Percentiles rank a stretch among this genome's conserved stretches.
These are phyloP conservation scores for Picea engelmannii DNA, from an alignment of 83 land plant genomes.

Conservation along the genomic window DNA sequence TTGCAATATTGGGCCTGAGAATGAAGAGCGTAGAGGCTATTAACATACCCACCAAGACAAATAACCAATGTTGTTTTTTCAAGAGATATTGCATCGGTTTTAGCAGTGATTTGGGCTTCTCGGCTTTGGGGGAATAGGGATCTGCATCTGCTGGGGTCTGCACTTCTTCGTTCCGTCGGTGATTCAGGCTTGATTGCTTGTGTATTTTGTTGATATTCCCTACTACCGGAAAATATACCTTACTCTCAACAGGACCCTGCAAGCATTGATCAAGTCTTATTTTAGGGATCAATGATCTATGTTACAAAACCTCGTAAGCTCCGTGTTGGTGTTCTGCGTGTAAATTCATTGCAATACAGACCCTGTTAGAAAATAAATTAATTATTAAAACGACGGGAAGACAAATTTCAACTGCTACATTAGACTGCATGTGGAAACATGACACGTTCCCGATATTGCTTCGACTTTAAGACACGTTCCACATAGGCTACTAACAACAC, in stretches of 20 bases:
- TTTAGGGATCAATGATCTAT: conserved; percentile 16
- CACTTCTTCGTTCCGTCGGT: conserved; percentile 9
- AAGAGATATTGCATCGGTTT: conserved; percentile 49
- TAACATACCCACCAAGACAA: conserved; percentile 60
- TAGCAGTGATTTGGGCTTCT: conserved; percentile 28
- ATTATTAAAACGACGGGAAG: no score
- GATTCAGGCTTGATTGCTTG: conserved; percentile 28
- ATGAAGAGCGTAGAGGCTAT: conserved; percentile 67
- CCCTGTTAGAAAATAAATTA: no score
- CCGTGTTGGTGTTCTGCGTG: neutral
- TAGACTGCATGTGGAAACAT: no score
- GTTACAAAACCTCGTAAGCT: conserved; percentile 13
- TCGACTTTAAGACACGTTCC: no score
- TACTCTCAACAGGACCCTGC: no score
- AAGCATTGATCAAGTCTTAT: neutral
- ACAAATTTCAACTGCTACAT: no score
- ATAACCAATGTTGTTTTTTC: conserved; percentile 58
- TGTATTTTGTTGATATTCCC: conserved; percentile 1
- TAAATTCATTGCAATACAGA: neutral
- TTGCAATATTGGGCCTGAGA: conserved; percentile 43
- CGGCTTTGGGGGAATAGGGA: conserved; percentile 31
- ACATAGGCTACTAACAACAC: no score
- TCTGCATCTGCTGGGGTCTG: conserved; percentile 9
- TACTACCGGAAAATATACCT: no score
- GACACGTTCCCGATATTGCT: no score